Conservation (phyloP, 768 basidiomycete species). For the Podaxis sp. region DNA sequence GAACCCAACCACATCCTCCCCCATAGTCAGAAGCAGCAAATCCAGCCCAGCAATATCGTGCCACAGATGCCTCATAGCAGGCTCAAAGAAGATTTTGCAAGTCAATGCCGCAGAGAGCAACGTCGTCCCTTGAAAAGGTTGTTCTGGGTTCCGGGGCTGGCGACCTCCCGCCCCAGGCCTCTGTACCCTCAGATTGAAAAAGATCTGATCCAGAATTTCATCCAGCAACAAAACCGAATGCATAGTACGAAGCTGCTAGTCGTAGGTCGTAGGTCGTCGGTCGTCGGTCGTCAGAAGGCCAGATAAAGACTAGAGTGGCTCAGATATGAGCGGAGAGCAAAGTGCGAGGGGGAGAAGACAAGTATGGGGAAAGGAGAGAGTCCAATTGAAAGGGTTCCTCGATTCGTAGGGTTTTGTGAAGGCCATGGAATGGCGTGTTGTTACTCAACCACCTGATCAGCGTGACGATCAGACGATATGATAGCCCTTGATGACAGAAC, state of each 20-base stretch:
- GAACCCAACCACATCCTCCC: neutral
- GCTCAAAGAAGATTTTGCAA: neutral
- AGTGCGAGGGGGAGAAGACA: neutral
- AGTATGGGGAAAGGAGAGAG: no score
- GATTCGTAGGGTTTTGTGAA: neutral
- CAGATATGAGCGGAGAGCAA: neutral
- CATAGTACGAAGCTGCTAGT: neutral
- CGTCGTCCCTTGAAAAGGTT: neutral
- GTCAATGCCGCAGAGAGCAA: conserved; percentile 4
- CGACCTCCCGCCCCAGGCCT: neutral
- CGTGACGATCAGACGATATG: conserved; percentile 6
- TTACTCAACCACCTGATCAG: conserved; percentile 5
- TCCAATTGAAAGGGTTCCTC: neutral
- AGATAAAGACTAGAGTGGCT: neutral
- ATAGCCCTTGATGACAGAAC: neutral
- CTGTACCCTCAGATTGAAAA: neutral
- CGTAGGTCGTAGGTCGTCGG: neutral
- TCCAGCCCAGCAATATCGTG: conserved; percentile 1
- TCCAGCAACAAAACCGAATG: neutral
- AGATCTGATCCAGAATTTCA: conserved; percentile 1
- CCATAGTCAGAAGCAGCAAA: conserved; percentile 4
- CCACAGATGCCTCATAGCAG: conserved; percentile 9
- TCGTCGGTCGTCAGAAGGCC: neutral
- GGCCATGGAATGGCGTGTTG: neutral
- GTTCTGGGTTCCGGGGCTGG: neutral